Evolutionary conservation across 75 land plant species (phyloP), one percentile per base, ranked within the genome.

Genomic region (Pinus tabuliformis): DNA sequence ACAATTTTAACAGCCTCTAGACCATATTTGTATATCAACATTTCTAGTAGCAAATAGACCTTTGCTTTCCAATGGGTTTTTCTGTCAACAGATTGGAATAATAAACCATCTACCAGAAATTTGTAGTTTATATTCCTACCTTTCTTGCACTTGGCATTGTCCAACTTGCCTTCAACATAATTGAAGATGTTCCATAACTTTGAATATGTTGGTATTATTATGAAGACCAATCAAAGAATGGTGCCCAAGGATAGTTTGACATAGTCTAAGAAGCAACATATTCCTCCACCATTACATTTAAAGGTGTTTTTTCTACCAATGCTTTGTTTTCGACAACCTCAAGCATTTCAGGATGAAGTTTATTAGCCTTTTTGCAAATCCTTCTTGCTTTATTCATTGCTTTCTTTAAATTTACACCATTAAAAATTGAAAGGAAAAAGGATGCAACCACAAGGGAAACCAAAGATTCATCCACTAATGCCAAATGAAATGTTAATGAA

Each of bases 401-500:
- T 79, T 91, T 86, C 17, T 37, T 36, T 33, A 91, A 26, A 71
- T 81, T 74, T 70, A 89, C 93, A 14, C 93, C 88, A 81, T 86
- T 84, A 68, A 81, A 79, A 39, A 91, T 77, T 39, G 92, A 87
- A 70, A 94, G 83, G 64, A 85, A 74, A 73, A 86, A 90, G 45
- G 92, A 72, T 54, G 94, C 85, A 39, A 94, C 86, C 57, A 86
- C 91, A 64, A 90, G 64, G 26, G 94, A 92, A 81, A 82, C 77
- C 49, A 82, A 78, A 62, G 90, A 85, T 73, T 81, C 79, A 73
- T 85, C 88, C 4, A 58, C 81, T 66, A 88, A 60, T 45, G 94
- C 90, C 33, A 87, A 77, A 78, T 94, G 97, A 68, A 94, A 90
- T 58, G 97, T 94, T 59, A 94, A 82, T 30, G 91, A 73, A 7